Conservation (phyloP, 495 filamentous ascomycete genomes). For the Xylona heveae region DNA sequence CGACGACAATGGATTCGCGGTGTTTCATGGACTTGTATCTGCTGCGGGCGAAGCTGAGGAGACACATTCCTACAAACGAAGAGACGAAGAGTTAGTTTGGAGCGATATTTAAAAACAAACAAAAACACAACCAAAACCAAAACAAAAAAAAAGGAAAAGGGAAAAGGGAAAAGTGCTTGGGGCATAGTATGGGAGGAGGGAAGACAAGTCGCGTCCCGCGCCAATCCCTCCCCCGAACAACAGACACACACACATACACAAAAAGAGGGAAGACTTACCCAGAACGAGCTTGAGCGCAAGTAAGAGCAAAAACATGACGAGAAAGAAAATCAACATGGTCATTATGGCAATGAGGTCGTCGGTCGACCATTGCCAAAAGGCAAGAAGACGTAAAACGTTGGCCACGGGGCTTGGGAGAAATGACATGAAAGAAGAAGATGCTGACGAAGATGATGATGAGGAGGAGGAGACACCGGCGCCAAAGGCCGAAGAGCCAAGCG, state of each 20-base stretch:
- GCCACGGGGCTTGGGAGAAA: slow-evolving; percentile 23
- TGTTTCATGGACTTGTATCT: slow-evolving; percentile 65
- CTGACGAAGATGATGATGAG: slow-evolving; percentile 18
- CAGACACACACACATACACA: too few relatives aligned
- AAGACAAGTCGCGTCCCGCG: too few relatives aligned
- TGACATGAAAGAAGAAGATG: slow-evolving; percentile 20
- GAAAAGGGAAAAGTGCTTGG: too few relatives aligned
- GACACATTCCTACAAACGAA: too few relatives aligned
- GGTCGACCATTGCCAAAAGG: slow-evolving; percentile 15
- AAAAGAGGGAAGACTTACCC: too few relatives aligned
- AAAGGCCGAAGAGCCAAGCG: slow-evolving; percentile 43
- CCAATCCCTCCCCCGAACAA: too few relatives aligned
- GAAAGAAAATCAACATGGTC: slow-evolving; percentile 60
- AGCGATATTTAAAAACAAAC: too few relatives aligned
- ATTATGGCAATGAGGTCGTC: slow-evolving; percentile 48
- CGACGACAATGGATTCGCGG: slow-evolving; percentile 32
- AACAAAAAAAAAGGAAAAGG: too few relatives aligned
- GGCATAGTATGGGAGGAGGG: too few relatives aligned
- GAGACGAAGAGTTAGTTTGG: too few relatives aligned
- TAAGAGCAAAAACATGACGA: slow-evolving; percentile 56
- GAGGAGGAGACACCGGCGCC: slow-evolving; percentile 21
- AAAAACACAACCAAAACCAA: too few relatives aligned
- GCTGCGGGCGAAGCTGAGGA: slow-evolving; percentile 51
- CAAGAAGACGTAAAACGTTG: slow-evolving; percentile 20
- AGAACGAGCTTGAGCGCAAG: slow-evolving; percentile 66